Percentiles rank a stretch among this genome's conserved stretches.
Conservation (phyloP, 345 rosid species). For the Citrus mangshanensis region DNA sequence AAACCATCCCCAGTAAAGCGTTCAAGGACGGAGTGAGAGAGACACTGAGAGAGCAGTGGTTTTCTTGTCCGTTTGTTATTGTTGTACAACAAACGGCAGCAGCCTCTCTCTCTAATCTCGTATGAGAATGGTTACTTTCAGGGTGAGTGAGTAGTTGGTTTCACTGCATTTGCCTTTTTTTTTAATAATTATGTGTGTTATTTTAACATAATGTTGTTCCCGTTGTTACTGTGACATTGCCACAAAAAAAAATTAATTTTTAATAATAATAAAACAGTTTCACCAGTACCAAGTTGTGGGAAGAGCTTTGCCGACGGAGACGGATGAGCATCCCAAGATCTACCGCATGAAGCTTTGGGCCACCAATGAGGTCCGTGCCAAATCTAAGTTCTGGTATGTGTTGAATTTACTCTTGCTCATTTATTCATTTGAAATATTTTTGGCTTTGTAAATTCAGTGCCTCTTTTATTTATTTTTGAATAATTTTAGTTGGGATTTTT, state of each 20-base stretch:
- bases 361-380: slow-evolving; percentile 45
- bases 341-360: slow-evolving; percentile 52
- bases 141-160: background rate
- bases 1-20: no score
- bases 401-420: background rate
- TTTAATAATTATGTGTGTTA: no score
- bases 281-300: slow-evolving; percentile 51
- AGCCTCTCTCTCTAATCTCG: background rate
- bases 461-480: background rate
- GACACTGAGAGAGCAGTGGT: background rate
- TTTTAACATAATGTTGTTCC: background rate
- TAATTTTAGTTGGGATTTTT: background rate
- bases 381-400: slow-evolving; percentile 47
- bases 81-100: background rate
- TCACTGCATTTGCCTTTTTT: background rate
- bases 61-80: background rate
- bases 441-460: background rate
- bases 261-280: slow-evolving; percentile 17
- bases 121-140: background rate
- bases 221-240: background rate
- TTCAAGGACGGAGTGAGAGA: rapidly evolving
- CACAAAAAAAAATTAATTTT: background rate
- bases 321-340: slow-evolving; percentile 40
- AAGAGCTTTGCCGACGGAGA: slow-evolving; percentile 34
- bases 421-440: no score